Base-by-base conservation (phyloP, 139 green algal species). In the Zygnema cylindricum region DNA sequence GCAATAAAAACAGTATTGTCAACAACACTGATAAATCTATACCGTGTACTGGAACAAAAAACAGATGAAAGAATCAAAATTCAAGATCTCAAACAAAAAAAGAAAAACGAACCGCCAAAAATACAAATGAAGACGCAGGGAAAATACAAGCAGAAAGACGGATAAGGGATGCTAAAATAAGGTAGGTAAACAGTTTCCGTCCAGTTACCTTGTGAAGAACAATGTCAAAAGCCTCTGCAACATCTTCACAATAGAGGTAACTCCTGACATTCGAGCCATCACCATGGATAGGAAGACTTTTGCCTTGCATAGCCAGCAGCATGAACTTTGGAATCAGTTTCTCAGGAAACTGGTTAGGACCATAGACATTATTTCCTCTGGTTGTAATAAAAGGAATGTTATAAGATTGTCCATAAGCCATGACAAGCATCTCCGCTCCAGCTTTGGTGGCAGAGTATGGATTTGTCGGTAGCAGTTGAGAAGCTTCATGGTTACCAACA, bases 281-380 rank as follows among this genome's bases (percentile, higher is more conserved):
- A 40, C 93, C 94, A 75, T 95, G 93, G 16, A 98, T 93, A n/a
- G 96, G 95, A 3, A 98, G 88, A 3, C 69, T 38, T 76, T 91
- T 73, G 32, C 95, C 96, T 22, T 88, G 49, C 76, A 79, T 82
- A 40, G 92, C 90, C 30, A 94, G 76, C 43, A 92, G 83, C n/a
- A 93, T 85, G 87, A 94, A 92, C 84, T 95, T 95, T 38, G 92
- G 91, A 81, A 94, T 92, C 7, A 93, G 69, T 69, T 95, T 94
- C 82, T 95, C 93, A 1, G 93, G 93, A 49, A 98, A 98, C 91
- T 99, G 97, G 82, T 97, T 93, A 0, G 98, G 97, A 0, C 98
- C 98, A 81, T 99, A 99, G 39, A 99, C 98, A 92, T 99, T 99
- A 95, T 99, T 99, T 42, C 96, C 96, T 32, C 98, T 94, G 0